Percentiles rank a stretch among this genome's conserved stretches.
Conservation (phyloP, 129 eudicot species). For the Dittrichia graveolens region DNA sequence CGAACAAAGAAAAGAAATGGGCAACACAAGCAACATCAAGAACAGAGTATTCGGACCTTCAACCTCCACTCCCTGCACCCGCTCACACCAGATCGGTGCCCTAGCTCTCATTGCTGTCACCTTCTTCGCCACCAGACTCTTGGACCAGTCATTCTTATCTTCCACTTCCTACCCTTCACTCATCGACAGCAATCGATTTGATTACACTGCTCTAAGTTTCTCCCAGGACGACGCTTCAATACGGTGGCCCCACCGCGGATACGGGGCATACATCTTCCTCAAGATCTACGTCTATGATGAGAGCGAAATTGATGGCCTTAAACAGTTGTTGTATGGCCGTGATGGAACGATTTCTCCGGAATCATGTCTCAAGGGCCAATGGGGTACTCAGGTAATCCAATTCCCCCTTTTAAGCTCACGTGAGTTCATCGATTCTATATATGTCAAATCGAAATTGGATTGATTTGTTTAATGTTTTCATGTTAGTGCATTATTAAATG, state of each 20-base stretch:
- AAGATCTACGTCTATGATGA: conserved; percentile 93
- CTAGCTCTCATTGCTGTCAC: conserved; percentile 60
- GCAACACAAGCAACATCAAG: conserved; percentile 48
- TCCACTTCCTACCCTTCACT: conserved; percentile 25
- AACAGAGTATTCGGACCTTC: conserved; percentile 40
- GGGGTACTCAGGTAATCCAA: conserved; percentile 78
- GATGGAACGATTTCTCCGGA: conserved; percentile 63
- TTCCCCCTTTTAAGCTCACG: not conserved
- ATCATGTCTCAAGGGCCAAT: conserved; percentile 68
- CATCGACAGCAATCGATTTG: conserved; percentile 4
- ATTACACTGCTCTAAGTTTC: conserved; percentile 30
- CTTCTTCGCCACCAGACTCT: conserved; percentile 77
- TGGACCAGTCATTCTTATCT: conserved; percentile 46
- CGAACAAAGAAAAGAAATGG: conserved; percentile 33
- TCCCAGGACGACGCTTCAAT: conserved; percentile 25
- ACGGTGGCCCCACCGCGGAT: conserved; percentile 53
- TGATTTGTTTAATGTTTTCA: not conserved
- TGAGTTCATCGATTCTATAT: not conserved
- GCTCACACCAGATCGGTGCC: conserved; percentile 88
- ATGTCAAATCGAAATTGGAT: not conserved
- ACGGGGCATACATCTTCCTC: conserved; percentile 48
- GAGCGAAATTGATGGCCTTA: conserved; percentile 73
- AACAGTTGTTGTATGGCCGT: conserved; percentile 65
- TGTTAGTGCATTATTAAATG: not conserved
- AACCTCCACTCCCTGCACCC: conserved; percentile 53